Base-by-base conservation (phyloP, 768 basidiomycete genomes). In the Hypholoma sublateritium region DNA sequence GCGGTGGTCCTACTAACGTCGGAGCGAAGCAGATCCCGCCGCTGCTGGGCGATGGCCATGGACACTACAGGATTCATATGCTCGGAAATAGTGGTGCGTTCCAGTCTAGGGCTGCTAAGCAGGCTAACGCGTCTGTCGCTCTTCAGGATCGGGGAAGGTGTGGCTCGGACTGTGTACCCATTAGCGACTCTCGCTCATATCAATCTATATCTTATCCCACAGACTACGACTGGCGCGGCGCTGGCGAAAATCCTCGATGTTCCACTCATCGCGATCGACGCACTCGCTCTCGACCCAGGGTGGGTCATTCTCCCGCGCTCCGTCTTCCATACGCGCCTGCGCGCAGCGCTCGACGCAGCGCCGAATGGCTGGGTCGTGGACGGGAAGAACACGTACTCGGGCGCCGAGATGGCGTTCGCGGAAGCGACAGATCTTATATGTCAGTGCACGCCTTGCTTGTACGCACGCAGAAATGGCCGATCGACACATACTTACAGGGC, bases 351-450 rank as follows among this genome's bases (percentile, higher is more conserved):
- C n/a, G 67, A 63, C 11, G 53, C 69, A 21, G 51, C 24, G 32
- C 67, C 68, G 12, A 58, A 67, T 14, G 82, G 81, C 2, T 86
- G 84, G 84, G 72, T 85, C 9, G 67, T 81, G 1, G 84, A 87
- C 42, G 85, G 85, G 5, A 69, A 76, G 50, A 85, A 79, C 61
- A 36, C 16, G 0, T 50, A 16, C 0, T 62, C 46, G 25, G 59
- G 73, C 7, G 77, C 72, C 1, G 59, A 58, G 2, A 54, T 81
- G 2, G 65, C 80, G 6, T 59, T 67, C 0, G 70, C 77, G 4
- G 65, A 65, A 17, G 69, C 77, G 13, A 84, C 83, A 4, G 83
- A 85, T 63, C 63, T 81, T 8, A 76, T 86, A 19, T 86, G 84
- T 85, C 56, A 45, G 77, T 70, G 28, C 28, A 9, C 28, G 2